Evolutionary conservation across 1,284 basidiomycete species (phyloP).

Genomic region (Tausonia pullulans): DNA sequence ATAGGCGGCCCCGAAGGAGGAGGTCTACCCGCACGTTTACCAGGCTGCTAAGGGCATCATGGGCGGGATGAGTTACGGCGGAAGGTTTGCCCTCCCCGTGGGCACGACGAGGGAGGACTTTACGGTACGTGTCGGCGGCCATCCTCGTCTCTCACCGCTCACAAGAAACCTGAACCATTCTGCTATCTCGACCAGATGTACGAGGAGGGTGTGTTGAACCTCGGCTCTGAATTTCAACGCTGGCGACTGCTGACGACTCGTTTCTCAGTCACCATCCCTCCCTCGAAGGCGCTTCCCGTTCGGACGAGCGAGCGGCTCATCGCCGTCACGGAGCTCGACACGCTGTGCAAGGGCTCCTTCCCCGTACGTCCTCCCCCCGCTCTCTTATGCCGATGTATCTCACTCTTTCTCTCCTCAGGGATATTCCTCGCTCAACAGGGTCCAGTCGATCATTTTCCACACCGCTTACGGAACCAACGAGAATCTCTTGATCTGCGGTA

Average conservation of each 20-base stretch:
- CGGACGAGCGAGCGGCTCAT: conserved; percentile 62
- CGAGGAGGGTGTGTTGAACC: conserved; percentile 50
- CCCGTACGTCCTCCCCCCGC: conserved; percentile 44
- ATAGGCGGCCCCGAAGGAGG: conserved; percentile 45
- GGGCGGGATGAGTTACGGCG: conserved; percentile 58
- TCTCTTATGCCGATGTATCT: conserved; percentile 11
- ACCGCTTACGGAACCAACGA: conserved; percentile 91
- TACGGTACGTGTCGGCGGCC: background rate
- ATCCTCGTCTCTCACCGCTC: too few relatives aligned
- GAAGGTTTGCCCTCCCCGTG: conserved; percentile 66
- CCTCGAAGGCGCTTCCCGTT: conserved; percentile 67
- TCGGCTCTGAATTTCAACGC: background rate
- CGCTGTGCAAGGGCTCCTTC: conserved; percentile 75
- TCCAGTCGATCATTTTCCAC: conserved; percentile 91
- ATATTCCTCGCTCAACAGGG: conserved; percentile 78
- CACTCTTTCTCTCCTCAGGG: conserved; percentile 41
- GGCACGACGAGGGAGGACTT: conserved; percentile 53
- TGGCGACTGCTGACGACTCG: conserved; percentile 30
- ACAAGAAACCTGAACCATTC: too few relatives aligned
- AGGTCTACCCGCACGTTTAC: conserved; percentile 77
- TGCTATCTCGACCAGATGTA: background rate
- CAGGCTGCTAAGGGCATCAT: conserved; percentile 49
- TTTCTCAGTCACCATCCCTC: conserved; percentile 62
- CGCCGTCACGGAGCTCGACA: conserved; percentile 61
- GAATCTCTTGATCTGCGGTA: conserved; percentile 91